Evolutionary conservation across 1,284 basidiomycete genomes (phyloP).

Genomic region (Trichosporon sp.): DNA sequence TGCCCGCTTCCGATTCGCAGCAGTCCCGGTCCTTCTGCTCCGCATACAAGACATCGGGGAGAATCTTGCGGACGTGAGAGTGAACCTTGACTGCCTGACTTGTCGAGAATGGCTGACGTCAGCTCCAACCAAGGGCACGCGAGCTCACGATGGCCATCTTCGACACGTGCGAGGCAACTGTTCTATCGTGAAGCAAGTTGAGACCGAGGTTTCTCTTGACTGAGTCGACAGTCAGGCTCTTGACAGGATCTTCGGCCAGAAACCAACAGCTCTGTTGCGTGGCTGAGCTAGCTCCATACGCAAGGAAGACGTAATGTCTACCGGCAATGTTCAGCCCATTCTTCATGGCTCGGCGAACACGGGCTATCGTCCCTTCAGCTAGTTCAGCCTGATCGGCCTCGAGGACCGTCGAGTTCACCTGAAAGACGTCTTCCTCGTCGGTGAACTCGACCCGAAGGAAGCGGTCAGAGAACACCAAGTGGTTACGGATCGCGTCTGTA

Average conservation of each 20-base stretch:
- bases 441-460: slow-evolving; percentile 34
- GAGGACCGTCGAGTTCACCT: slow-evolving; percentile 24
- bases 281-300: slow-evolving; percentile 8
- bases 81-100: slow-evolving; percentile 16
- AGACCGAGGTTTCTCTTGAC: slow-evolving; percentile 15
- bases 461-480: slow-evolving; percentile 18
- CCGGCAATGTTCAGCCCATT: slow-evolving; percentile 25
- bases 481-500: slow-evolving; percentile 24
- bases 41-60: slow-evolving; percentile 15
- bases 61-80: slow-evolving; percentile 10
- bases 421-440: slow-evolving; percentile 27
- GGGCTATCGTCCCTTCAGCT: slow-evolving; percentile 22
- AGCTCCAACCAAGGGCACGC: neutral
- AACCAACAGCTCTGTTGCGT: slow-evolving; percentile 30
- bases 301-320: slow-evolving; percentile 27
- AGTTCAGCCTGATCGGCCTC: slow-evolving; percentile 20
- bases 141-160: slow-evolving; percentile 17
- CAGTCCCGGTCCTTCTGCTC: neutral
- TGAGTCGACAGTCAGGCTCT: slow-evolving; percentile 11
- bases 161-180: slow-evolving; percentile 24
- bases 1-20: neutral
- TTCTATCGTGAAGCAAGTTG: slow-evolving; percentile 23
- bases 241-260: slow-evolving; percentile 18
- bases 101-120: slow-evolving; percentile 21
- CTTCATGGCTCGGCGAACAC: slow-evolving; percentile 25